Percentiles rank a stretch among this genome's conserved stretches.
These are phyloP conservation scores for Cryptococcus hybrid DNA, from an alignment of 1,284 basidiomycete genomes.

Conservation along the genomic window DNA sequence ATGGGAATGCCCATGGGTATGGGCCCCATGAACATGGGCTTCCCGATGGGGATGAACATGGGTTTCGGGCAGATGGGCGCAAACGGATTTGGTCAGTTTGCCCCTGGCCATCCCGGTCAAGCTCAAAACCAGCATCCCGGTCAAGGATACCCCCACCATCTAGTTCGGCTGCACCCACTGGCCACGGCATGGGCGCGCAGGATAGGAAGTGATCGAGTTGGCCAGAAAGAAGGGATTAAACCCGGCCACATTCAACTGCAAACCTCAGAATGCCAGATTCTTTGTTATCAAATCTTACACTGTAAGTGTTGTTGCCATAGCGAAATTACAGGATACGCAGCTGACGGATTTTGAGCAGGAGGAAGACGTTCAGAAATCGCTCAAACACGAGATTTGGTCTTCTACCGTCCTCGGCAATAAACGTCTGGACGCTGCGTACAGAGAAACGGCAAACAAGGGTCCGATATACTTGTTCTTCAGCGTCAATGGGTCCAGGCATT, in stretches of 20 bases:
- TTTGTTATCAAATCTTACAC: conserved; percentile 98
- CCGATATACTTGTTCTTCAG: conserved; percentile 97
- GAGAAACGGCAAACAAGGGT: conserved; percentile 76
- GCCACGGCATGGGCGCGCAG: conserved; percentile 13
- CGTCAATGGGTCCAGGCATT: conserved; percentile 93
- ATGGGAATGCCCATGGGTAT: neutral
- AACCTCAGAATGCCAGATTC: conserved; percentile 74
- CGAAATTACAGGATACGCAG: neutral
- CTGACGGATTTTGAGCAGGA: conserved; percentile 51
- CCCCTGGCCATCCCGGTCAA: neutral
- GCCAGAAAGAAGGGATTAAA: conserved; percentile 88
- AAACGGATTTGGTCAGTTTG: neutral
- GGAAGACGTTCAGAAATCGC: conserved; percentile 93
- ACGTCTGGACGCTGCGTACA: conserved; percentile 90
- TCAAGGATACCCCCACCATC: conserved; percentile 26
- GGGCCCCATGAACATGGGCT: neutral
- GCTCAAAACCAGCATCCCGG: conserved; percentile 12
- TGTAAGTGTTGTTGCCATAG: conserved; percentile 8
- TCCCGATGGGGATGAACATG: neutral
- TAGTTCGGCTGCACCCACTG: conserved; percentile 13
- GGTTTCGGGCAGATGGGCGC: neutral
- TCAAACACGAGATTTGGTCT: conserved; percentile 97
- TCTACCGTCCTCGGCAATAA: conserved; percentile 95
- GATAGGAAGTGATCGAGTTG: conserved; percentile 76
- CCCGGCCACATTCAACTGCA: conserved; percentile 76